Conservation (phyloP, 148 eudicot genomes). For the Heliosperma pusillum region DNA sequence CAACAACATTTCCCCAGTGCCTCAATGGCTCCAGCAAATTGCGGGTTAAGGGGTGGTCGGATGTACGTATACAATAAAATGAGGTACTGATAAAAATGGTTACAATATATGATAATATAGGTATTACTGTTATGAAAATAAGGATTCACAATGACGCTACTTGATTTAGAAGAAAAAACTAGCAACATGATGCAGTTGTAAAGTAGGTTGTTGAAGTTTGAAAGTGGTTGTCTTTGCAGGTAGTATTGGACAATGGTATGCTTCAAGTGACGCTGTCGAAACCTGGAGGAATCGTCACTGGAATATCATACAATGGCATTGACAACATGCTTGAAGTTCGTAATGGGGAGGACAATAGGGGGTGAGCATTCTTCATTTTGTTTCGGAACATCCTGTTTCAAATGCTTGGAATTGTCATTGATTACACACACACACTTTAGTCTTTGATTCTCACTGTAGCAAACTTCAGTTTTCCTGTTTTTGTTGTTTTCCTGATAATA, state of each 20-base stretch:
- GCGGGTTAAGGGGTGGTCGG: too few species aligned
- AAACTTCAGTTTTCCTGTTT: not conserved
- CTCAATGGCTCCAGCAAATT: too few species aligned
- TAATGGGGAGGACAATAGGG: slow-evolving; percentile 63
- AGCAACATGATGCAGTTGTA: too few species aligned
- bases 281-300: slow-evolving; percentile 76
- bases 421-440: not conserved
- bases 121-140: too few species aligned
- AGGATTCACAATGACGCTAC: too few species aligned
- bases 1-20: too few species aligned
- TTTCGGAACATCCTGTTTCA: not conserved
- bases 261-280: slow-evolving; percentile 66
- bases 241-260: slow-evolving; percentile 76
- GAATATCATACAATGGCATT: slow-evolving; percentile 61
- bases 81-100: too few species aligned
- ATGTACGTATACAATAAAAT: too few species aligned
- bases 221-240: slow-evolving; percentile 37
- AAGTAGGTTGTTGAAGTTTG: too few species aligned
- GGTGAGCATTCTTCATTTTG: slow-evolving; percentile 38
- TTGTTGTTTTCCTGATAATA: not conserved
- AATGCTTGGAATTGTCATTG: not conserved
- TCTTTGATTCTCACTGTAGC: not conserved
- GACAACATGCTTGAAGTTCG: slow-evolving; percentile 75
- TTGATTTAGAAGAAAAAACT: too few species aligned
- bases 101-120: too few species aligned